Evolutionary conservation across 1,139 yeast species (phyloP), one percentile per base, ranked within the genome.

Genomic region (Yamadazyma jaroonii): DNA sequence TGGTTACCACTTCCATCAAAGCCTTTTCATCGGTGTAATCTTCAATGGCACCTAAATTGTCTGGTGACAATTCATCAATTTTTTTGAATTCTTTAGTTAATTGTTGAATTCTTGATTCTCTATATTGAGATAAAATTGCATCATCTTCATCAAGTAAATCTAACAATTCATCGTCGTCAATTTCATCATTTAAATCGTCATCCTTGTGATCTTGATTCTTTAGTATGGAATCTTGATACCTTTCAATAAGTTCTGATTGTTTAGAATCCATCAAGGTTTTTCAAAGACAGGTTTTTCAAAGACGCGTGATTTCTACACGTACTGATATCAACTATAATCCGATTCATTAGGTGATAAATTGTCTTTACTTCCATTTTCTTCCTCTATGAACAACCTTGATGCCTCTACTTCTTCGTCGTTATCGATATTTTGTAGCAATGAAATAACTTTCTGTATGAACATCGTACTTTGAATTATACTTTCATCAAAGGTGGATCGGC

Each of bases 101-200:
- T 56, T 79, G 68, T 37, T 72, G 70, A 26, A 79, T 58, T 32
- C 83, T 54, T 32, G 70, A 66, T 42, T 76, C 83, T 40, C 81
- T 61, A 44, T 72, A 72, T 33, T 54, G 58, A 4, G 60, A 48
- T 17, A 62, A 47, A 2, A 48, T 45, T 3, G 50, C 27, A 29
- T 62, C 63, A 31, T 61, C 67, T 15, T 67, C 70, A 11, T 67
- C 67, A 21, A 67, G 61, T 13, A 59, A 56, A 23, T 65, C 67
- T 13, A 69, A 46, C 32, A 65, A 62, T 54, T 42, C 71, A 52
- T 62, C 62, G 10, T 65, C 75, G n/a, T 55, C 59, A 4, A 46
- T 34, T 1, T 54, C 57, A 22, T 48, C 53, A 22, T 50, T 48
- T 31, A 64, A 71, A 52, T 62, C 62, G 10, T 65, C 75, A n/a